Base-by-base conservation (phyloP, 2,329 filamentous ascomycete species). In the Penicillium sclerotiorum region DNA sequence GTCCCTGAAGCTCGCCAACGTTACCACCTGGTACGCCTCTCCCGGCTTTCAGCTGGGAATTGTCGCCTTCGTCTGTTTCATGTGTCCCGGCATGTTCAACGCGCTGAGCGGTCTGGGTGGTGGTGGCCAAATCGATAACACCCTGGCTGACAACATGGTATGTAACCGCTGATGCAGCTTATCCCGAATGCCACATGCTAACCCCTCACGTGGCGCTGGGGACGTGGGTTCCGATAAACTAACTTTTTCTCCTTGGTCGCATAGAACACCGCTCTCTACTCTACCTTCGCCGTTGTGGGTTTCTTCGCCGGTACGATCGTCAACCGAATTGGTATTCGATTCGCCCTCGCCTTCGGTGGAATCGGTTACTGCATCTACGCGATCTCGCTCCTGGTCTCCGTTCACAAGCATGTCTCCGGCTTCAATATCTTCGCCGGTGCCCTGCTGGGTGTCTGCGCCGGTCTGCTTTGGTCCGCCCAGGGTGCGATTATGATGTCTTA, bases 401-500 rank as follows among this genome's bases (percentile, higher is more conserved):
- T 74, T 17, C 67, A 78, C 44, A 70, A 68, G 43, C 73, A 73
- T 62, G 76, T 77, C 50, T 67, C 58, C 2, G 74, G 70, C 1
- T 79, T 77, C 56, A 68, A 76, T 33, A 72, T 77, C 40, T 75
- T 77, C 45, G 69, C 74, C 7, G 77, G 77, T 32, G 74, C 74
- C 6, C 62, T 77, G 12, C 65, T 79, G 7, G 77, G 77, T 59
- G 57, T 76, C 9, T 77, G 74, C 47, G 77, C 77, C 13, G 74
- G 71, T 50, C 63, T 77, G 33, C 62, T 79, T 35, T 79, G 77
- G 77, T 69, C 69, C 28, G 75, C 74, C 0, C 75, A 79, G 55
- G 76, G 76, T 17, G 68, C 74, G 8, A 71, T 78, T 45, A 78
- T 79, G 73, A 92, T 95, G 83, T 84, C 87, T 13, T 96, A 96